Evolutionary conservation across 129 eudicot species (phyloP), one percentile per base, ranked within the genome.

Genomic region (Artemisia tridentata): DNA sequence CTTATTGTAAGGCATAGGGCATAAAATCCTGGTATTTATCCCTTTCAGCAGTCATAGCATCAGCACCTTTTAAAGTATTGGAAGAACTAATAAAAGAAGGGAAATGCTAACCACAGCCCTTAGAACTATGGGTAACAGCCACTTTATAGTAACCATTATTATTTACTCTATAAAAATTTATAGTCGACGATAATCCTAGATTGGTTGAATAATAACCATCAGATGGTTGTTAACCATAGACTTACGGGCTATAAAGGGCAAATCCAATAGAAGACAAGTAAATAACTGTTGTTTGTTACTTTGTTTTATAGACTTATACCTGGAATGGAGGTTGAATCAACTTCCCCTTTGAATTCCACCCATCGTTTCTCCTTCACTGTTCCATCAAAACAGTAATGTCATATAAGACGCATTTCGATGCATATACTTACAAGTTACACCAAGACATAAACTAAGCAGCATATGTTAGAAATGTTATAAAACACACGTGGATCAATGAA

Each of bases 321-420:
- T 46, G 97, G 97, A 61, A 93, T 72, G 23, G 92, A 82, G 47
- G 97, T 93, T 11, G 99, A 91, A 78, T 93, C 99, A 67, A 84
- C 88, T 59, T n/a, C n/a, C n/a, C n/a, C n/a, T n/a, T n/a, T n/a
- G n/a, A n/a, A n/a, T n/a, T n/a, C n/a, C n/a, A n/a, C 97, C 92
- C 92, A 87, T 67, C 99, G 86, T 77, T 85, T 93, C 87, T 93
- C 99, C 77, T 93, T 93, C 92, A 84, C 97, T 93, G 89, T 48
- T 61, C 0, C 76, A 89, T 45, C 75, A 74, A 49, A 72, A 75
- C 45, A 3, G 57, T 38, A 70, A 10, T 38, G 34, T 50, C 48
- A 14, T 46, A 25, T 38, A 73, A 67, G 68, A 56, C 13, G 29
- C 43, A 43, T 15, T 52, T 23, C 19, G 23, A 31, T 23, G 57